phyloP scores from a whole-genome alignment of 768 basidiomycete genomes.

The Tephrocybe sp. region DNA sequence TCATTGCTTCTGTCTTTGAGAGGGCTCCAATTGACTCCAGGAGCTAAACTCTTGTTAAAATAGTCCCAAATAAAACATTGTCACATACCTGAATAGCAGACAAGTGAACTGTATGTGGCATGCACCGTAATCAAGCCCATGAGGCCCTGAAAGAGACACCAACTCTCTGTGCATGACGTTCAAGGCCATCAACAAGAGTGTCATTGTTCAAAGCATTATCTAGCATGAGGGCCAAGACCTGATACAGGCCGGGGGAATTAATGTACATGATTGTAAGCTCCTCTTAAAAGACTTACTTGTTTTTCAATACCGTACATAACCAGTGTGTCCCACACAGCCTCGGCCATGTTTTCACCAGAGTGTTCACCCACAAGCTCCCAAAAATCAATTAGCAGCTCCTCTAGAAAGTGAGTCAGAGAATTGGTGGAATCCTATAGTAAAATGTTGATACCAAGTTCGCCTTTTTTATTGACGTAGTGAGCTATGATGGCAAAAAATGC shows the following conservation, averaged over 20 bases:
- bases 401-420: slow-evolving; percentile 11
- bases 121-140: slow-evolving; percentile 5
- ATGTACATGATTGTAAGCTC: too few species aligned
- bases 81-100: slow-evolving; percentile 2
- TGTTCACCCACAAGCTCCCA: slow-evolving; percentile 31
- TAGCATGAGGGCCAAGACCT: neutral
- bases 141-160: neutral
- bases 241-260: too few species aligned
- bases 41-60: slow-evolving; percentile 19
- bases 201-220: slow-evolving; percentile 8
- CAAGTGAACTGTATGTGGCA: slow-evolving; percentile 7
- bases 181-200: slow-evolving; percentile 8
- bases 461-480: slow-evolving; percentile 21
- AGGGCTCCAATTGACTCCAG: slow-evolving; percentile 29
- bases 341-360: slow-evolving; percentile 34
- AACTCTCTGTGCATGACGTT: neutral
- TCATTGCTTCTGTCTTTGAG: slow-evolving; percentile 16
- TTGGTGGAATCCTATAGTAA: neutral
- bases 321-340: slow-evolving; percentile 27
- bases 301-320: slow-evolving; percentile 24
- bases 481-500: slow-evolving; percentile 25
- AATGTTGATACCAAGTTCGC: slow-evolving; percentile 20
- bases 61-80: neutral
- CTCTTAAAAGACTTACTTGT: slow-evolving; percentile 13
- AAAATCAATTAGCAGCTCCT: slow-evolving; percentile 36